Conservation (phyloP, 164 flowering plant species). For the Sextonia rubra region DNA sequence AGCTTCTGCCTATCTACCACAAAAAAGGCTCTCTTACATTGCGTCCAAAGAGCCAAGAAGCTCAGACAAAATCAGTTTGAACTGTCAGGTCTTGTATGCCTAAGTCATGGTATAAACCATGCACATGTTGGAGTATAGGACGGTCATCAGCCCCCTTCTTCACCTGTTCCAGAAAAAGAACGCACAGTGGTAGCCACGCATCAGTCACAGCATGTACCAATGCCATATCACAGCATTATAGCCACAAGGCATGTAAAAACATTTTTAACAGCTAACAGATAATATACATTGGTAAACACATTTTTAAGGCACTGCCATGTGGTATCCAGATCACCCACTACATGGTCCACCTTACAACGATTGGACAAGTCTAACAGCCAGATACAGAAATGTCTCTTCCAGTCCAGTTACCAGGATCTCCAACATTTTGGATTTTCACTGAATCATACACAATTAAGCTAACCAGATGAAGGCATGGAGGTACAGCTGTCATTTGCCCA, state of each 20-base stretch:
- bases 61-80: constrained; percentile 40
- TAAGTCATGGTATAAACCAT: constrained; percentile 80
- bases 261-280: not conserved
- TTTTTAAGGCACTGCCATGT: too few species aligned
- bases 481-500: not conserved
- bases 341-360: too few species aligned
- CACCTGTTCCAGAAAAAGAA: constrained; percentile 42
- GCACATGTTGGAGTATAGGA: constrained; percentile 57
- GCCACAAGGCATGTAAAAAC: not conserved
- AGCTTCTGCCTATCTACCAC: too few species aligned
- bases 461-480: not conserved
- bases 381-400: too few species aligned
- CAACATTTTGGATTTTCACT: too few species aligned
- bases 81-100: constrained; percentile 85
- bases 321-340: too few species aligned
- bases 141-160: constrained; percentile 63
- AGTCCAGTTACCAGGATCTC: too few species aligned
- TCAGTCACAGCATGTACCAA: too few species aligned
- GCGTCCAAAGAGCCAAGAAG: not conserved
- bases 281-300: too few species aligned
- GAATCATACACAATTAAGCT: not conserved
- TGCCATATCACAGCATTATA: not conserved
- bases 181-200: too few species aligned
- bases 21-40: not conserved
- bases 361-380: too few species aligned